Evolutionary conservation across 129 eudicot genomes (phyloP).

Genomic region (Lonicera japonica): DNA sequence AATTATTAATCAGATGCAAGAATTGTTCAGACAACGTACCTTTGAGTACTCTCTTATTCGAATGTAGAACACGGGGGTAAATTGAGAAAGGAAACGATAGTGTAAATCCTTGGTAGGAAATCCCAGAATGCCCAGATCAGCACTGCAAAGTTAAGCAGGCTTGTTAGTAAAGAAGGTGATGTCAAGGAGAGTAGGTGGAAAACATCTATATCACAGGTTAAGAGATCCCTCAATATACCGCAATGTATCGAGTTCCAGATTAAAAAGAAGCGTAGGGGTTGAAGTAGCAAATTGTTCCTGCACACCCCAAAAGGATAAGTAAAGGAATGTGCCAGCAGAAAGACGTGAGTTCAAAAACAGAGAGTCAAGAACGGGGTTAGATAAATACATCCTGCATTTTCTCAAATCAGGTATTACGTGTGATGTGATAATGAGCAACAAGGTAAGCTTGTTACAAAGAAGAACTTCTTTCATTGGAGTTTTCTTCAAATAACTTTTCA

Average conservation of each 20-base stretch:
- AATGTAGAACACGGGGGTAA: constrained; percentile 74
- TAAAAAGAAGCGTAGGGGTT: constrained; percentile 83
- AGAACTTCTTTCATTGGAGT: no score
- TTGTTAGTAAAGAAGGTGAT: constrained; percentile 8
- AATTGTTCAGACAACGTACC: constrained; percentile 31
- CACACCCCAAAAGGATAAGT: constrained; percentile 7
- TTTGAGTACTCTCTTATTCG: constrained; percentile 96
- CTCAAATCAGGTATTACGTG: no score
- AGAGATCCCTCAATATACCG: constrained; percentile 39
- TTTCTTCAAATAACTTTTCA: no score
- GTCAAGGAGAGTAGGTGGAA: background rate
- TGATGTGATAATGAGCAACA: no score
- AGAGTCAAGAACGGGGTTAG: background rate
- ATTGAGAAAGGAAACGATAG: constrained; percentile 92
- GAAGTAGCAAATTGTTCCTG: constrained; percentile 81
- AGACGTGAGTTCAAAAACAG: background rate
- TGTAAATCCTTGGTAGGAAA: constrained; percentile 90
- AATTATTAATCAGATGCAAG: background rate
- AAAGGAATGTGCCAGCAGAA: constrained; percentile 2
- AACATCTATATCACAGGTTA: background rate
- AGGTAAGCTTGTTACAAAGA: no score
- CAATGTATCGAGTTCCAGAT: constrained; percentile 92
- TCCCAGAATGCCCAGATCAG: constrained; percentile 91
- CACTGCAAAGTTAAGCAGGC: constrained; percentile 42
- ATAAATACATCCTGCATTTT: no score